phyloP scores from a whole-genome alignment of 108 stramenopile species.

The Cyclotella cryptica region DNA sequence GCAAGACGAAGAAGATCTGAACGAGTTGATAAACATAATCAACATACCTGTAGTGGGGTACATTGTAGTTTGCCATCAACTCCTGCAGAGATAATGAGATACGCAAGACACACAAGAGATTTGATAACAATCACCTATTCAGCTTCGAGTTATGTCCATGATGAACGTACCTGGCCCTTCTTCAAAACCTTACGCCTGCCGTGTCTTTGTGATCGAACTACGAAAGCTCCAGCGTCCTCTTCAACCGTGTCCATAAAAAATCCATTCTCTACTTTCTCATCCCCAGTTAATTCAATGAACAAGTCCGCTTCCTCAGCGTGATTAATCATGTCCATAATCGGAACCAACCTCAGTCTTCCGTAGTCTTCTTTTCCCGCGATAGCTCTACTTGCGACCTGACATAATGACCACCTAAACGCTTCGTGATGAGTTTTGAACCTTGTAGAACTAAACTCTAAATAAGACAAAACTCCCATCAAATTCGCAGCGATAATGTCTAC shows the following conservation, averaged over 20 bases:
- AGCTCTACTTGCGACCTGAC: conserved; percentile 82
- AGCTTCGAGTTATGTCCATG: neutral
- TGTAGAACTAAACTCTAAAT: conserved; percentile 39
- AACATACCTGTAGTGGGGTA: conserved; percentile 62
- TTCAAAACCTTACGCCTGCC: conserved; percentile 69
- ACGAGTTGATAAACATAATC: too few species aligned
- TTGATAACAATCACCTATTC: neutral
- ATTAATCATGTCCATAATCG: conserved; percentile 84
- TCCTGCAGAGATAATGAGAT: conserved; percentile 36
- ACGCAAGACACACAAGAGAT: neutral
- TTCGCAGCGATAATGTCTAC: conserved; percentile 60
- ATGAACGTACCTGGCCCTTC: conserved; percentile 54
- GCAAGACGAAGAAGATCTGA: too few species aligned
- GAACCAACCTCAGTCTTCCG: conserved; percentile 75
- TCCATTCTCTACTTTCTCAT: conserved; percentile 53
- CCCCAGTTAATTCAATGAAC: conserved; percentile 75
- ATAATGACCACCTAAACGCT: conserved; percentile 77
- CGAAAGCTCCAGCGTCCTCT: conserved; percentile 77
- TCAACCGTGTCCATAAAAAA: conserved; percentile 43
- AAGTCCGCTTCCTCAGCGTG: conserved; percentile 79
- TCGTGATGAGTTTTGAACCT: conserved; percentile 50
- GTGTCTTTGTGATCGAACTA: conserved; percentile 71
- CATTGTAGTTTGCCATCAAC: conserved; percentile 86
- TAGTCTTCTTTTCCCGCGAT: conserved; percentile 66
- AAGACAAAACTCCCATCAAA: conserved; percentile 49